Evolutionary conservation across 306 rosid species (phyloP), one percentile per base, ranked within the genome.

Genomic region (Spatholobus suberectus): DNA sequence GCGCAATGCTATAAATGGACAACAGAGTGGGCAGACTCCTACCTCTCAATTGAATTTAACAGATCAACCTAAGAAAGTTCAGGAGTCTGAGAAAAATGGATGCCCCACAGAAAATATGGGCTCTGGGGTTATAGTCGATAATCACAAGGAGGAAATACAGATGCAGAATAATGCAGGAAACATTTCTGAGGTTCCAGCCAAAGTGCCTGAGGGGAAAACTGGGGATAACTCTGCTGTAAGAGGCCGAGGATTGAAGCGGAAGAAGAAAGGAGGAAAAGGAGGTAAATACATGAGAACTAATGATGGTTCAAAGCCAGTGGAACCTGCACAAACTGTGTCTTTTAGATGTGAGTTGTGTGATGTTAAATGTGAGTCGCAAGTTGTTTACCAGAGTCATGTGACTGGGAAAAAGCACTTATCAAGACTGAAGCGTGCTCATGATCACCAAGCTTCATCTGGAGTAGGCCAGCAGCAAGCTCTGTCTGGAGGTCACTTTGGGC

Each of bases 291-390:
- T 51, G 69, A 90, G 88, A 84, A 49, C 87, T 81, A 41, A 61
- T 78, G 93, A 88, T 66, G 94, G 96, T 81, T 81, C 81, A 80
- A 88, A 83, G 83, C 70, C 58, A 40, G 83, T 83, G 75, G 87
- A 88, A 86, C 75, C 93, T 17, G 86, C 88, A 52, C 89, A 84
- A 81, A 68, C 35, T 79, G 14, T 79, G 66, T 73, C 88, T 68
- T 70, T 90, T 62, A 79, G 75, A 77, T 94, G 98, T 24, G 94
- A 92, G 73, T 43, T 94, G 90, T 94, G 98, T 90, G 87, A 89
- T 85, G 91, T 92, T 77, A 92, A 89, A 86, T 94, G 98, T 68
- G 97, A 94, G 63, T 89, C 95, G 5, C 90, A 89, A 80, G 84
- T 84, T 59, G 97, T 92, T 66, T 89, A 85, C 70, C 88, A 94